phyloP scores from a whole-genome alignment of 257 asterid species.

The Solanum phureja region DNA sequence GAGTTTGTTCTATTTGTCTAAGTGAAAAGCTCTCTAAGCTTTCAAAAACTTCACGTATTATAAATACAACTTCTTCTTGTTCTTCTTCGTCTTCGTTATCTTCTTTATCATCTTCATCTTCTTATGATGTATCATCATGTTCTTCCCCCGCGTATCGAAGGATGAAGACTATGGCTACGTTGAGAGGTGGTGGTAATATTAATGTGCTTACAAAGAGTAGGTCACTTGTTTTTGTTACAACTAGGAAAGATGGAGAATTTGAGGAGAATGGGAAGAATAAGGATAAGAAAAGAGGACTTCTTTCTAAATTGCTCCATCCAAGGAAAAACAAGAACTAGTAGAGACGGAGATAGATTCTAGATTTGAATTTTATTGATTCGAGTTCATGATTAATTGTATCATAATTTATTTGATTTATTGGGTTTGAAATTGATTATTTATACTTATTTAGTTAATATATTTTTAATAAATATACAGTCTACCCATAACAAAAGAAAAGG shows the following conservation, averaged over 20 bases:
- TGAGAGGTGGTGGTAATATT: background rate
- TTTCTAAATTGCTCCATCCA: constrained; percentile 43
- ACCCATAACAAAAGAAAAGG: background rate
- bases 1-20: constrained; percentile 67
- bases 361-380: background rate
- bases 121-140: constrained; percentile 37
- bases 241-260: constrained; percentile 4
- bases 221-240: constrained; percentile 33
- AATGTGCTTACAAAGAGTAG: constrained; percentile 43
- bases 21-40: constrained; percentile 40
- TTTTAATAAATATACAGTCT: background rate
- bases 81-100: constrained; percentile 33
- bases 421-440: background rate
- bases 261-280: constrained; percentile 17
- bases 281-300: constrained; percentile 44
- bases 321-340: constrained; percentile 6
- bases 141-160: constrained; percentile 31
- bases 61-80: background rate
- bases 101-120: constrained; percentile 43
- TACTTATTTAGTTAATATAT: background rate
- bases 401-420: background rate
- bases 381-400: background rate
- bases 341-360: accelerated
- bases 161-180: background rate
- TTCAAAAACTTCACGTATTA: constrained; percentile 8